Conservation (phyloP, 345 rosid genomes). For the Brassica cretica region DNA sequence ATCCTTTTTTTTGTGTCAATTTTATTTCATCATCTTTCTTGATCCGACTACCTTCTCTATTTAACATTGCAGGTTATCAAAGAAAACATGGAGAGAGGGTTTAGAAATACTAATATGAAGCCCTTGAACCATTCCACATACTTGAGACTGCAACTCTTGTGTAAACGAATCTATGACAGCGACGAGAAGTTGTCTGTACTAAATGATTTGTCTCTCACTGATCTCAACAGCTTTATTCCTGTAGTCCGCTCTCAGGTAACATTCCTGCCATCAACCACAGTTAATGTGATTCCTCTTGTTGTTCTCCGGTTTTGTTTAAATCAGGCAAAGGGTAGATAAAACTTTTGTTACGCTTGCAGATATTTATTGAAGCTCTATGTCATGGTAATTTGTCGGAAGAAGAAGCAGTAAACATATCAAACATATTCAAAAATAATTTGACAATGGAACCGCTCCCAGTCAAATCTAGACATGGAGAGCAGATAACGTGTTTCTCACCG, state of each 20-base stretch:
- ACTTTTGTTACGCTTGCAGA: no score
- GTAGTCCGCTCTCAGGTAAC: slow-evolving; percentile 85
- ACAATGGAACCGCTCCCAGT: slow-evolving; percentile 61
- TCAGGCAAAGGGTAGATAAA: not conserved
- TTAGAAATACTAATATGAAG: slow-evolving; percentile 85
- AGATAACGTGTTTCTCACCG: slow-evolving; percentile 64
- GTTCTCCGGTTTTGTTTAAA: slow-evolving; percentile 17
- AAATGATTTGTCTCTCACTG: slow-evolving; percentile 63
- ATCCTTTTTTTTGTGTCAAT: not conserved
- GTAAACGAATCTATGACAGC: slow-evolving; percentile 76
- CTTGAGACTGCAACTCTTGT: slow-evolving; percentile 80
- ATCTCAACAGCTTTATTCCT: slow-evolving; percentile 75
- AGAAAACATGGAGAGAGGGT: slow-evolving; percentile 75
- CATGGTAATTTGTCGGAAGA: slow-evolving; percentile 89
- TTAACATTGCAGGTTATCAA: slow-evolving; percentile 68
- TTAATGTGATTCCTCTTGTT: slow-evolving; percentile 6
- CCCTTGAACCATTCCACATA: slow-evolving; percentile 88
- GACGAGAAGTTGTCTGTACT: slow-evolving; percentile 76
- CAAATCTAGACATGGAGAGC: slow-evolving; percentile 72
- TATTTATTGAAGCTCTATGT: slow-evolving; percentile 77
- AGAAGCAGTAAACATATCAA: slow-evolving; percentile 62
- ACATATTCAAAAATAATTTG: slow-evolving; percentile 65
- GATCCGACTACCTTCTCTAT: not conserved
- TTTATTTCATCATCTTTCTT: not conserved
- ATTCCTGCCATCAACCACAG: not conserved